Conservation (phyloP, 805 yeast species). For the Candida berthetii region DNA sequence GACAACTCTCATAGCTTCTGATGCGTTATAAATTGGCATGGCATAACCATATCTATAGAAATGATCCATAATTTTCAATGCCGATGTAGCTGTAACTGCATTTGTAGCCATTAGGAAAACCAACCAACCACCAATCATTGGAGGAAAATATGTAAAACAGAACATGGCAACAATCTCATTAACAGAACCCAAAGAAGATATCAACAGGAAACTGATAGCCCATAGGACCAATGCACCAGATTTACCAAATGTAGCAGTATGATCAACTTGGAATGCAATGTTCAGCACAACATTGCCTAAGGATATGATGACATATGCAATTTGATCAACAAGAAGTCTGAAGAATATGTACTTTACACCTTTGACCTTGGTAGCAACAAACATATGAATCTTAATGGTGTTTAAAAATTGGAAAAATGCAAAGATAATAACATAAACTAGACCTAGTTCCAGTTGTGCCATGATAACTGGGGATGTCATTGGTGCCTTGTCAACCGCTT, state of each 20-base stretch:
- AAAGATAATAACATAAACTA: conserved; percentile 61
- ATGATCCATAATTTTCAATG: conserved; percentile 48
- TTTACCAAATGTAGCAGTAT: conserved; percentile 49
- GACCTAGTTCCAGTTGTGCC: conserved; percentile 71
- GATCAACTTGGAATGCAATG: conserved; percentile 58
- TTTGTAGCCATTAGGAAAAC: conserved; percentile 60
- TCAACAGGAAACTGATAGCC: conserved; percentile 59
- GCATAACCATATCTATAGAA: conserved; percentile 61
- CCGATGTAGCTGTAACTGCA: conserved; percentile 58
- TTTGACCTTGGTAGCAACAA: conserved; percentile 37
- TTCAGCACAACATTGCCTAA: conserved; percentile 53
- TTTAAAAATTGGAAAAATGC: conserved; percentile 66
- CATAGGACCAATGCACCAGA: conserved; percentile 70
- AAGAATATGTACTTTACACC: conserved; percentile 39
- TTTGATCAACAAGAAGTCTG: conserved; percentile 40
- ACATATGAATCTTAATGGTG: conserved; percentile 44
- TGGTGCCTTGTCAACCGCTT: conserved; percentile 40
- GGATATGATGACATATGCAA: conserved; percentile 50
- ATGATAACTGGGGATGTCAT: conserved; percentile 38
- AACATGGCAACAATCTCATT: conserved; percentile 57
- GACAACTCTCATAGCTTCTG: conserved; percentile 52
- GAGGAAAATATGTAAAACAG: conserved; percentile 47
- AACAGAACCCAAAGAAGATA: conserved; percentile 68
- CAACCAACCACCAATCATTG: conserved; percentile 66
- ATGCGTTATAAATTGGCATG: conserved; percentile 61